These are phyloP conservation scores for Mycena indigotica DNA, from an alignment of 768 basidiomycete genomes.

Conservation along the genomic window DNA sequence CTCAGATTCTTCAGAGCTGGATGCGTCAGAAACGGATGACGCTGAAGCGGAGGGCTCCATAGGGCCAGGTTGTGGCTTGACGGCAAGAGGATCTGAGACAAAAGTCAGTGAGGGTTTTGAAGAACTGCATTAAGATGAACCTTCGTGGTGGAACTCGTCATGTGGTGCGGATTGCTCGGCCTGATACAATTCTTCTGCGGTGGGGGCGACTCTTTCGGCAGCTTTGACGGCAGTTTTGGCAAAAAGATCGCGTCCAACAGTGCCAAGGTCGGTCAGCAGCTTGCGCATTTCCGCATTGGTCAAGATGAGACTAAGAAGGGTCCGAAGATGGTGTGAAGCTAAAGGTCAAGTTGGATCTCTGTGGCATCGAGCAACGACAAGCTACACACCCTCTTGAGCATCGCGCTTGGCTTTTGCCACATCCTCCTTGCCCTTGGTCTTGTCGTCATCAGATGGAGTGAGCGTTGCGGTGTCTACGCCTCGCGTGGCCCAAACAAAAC, in stretches of 20 bases:
- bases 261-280: constrained; percentile 74
- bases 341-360: not conserved
- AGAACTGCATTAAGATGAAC: constrained; percentile 34
- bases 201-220: constrained; percentile 69
- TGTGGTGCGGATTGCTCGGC: constrained; percentile 72
- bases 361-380: too few species aligned
- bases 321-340: constrained; percentile 87
- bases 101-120: constrained; percentile 11
- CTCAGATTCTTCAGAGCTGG: constrained; percentile 32
- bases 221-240: constrained; percentile 72
- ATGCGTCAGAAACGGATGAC: constrained; percentile 6
- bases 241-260: constrained; percentile 83
- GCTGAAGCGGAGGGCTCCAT: constrained; percentile 2
- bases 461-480: constrained; percentile 42
- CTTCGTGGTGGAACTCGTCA: constrained; percentile 63
- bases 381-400: constrained; percentile 55
- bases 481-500: constrained; percentile 82
- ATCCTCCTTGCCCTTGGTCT: constrained; percentile 23
- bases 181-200: constrained; percentile 56
- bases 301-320: constrained; percentile 80
- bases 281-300: constrained; percentile 95
- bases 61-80: not conserved
- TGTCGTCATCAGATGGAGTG: constrained; percentile 30
- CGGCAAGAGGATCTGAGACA: constrained; percentile 35
- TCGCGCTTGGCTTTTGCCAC: constrained; percentile 48